Base-by-base conservation (phyloP, 805 yeast genomes). In the Kuraishia floccosa region DNA sequence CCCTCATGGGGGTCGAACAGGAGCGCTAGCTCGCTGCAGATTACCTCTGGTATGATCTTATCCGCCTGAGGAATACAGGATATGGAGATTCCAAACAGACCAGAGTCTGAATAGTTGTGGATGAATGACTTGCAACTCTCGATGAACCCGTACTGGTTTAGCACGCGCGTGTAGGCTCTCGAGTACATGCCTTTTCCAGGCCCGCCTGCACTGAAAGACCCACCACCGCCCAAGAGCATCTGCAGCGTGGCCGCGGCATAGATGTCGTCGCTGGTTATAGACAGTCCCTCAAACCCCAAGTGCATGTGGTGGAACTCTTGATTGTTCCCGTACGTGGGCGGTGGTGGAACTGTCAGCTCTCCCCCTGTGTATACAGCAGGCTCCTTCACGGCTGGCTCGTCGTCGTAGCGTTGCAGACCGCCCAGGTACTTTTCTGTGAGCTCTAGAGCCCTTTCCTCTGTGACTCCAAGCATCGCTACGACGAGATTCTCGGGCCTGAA, bases 101-200 rank as follows among this genome's bases (percentile, higher is more conserved):
- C 97, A 12, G 87, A 76, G 47, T 86, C 95, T 2, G 83, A 68
- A 59, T 84, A 89, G 15, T 94, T 75, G 54, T 86, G 94, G 53
- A 86, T 85, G 59, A 87, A 86, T 6, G 93, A 72, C 44, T 76
- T 63, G 52, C 95, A 85, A 45, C 81, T 78, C 49, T 91, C 98
- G 31, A 91, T 76, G 50, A 80, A 87, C 24, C 93, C 94, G 50
- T 81, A 83, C 50, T 80, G 91, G 56, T 89, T 89, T 49, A 91
- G 64, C 3, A 91, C 94, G 43, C 86, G 74, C 0, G 95, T 84
- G 60, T 86, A 91, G 16, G 93, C 70, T 36, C 97, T 68, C 4
- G 96, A 84, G 52, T 86, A 91, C 97, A 91, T 87, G 4, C 98
- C 98, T 55, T 91, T 91, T 32, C 98, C 98, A 12, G 98, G 98